Conservation (phyloP, 2,329 filamentous ascomycete species). For the Hymenoscyphus infarciens region DNA sequence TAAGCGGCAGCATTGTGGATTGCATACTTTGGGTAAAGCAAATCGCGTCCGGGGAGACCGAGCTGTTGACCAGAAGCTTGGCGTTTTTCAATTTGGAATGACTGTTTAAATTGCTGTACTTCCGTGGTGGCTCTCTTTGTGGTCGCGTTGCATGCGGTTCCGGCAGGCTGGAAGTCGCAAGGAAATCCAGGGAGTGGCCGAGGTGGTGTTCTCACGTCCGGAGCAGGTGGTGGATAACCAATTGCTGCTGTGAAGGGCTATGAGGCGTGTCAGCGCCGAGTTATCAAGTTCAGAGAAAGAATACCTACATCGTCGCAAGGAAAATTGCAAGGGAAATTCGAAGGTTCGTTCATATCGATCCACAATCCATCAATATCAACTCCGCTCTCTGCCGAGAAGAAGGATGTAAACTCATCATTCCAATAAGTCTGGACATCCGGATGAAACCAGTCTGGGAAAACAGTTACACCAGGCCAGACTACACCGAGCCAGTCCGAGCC, state of each 20-base stretch:
- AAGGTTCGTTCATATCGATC: conserved; percentile 67
- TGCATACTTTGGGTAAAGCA: conserved; percentile 61
- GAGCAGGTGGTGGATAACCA: conserved; percentile 57
- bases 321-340: conserved; percentile 49
- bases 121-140: conserved; percentile 24
- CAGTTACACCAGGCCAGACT: conserved; percentile 67
- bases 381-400: conserved; percentile 61
- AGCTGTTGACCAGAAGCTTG: conserved; percentile 40
- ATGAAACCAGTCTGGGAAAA: conserved; percentile 75
- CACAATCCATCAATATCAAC: conserved; percentile 75
- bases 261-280: background rate
- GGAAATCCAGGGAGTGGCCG: conserved; percentile 67
- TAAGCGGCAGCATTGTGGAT: conserved; percentile 60
- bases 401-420: conserved; percentile 62
- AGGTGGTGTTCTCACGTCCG: conserved; percentile 59
- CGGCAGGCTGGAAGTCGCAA: conserved; percentile 59
- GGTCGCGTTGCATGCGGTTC: conserved; percentile 36
- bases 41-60: conserved; percentile 59
- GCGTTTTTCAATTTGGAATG: background rate
- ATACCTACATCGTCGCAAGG: conserved; percentile 43
- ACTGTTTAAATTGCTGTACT: background rate
- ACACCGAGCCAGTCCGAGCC: conserved; percentile 59
- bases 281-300: background rate
- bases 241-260: conserved; percentile 16
- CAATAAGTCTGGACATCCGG: conserved; percentile 63